Base-by-base conservation (phyloP, 2,329 filamentous ascomycete species). In the Aphanoascus verrucosus region DNA sequence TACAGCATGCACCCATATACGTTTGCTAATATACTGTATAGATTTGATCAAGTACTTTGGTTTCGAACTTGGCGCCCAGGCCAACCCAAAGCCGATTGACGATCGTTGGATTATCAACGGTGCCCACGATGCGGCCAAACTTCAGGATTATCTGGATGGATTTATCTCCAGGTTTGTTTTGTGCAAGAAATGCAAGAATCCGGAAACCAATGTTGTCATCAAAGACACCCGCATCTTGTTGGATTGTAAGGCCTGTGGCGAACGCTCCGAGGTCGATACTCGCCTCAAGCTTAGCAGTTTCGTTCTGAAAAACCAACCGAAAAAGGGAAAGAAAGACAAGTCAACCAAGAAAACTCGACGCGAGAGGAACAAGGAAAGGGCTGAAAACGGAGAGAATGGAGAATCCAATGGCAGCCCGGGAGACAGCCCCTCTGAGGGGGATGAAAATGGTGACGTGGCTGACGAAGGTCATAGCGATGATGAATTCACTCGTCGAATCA, bases 51-150 rank as follows among this genome's bases (percentile, higher is more conserved):
- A 98, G 78, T 98, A 94, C 78, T 98, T 98, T 67, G 93, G 93
- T 64, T 97, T 98, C 71, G 93, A 98, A 76, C 84, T 98, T 55
- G 93, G 93, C 70, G 93, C 93, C 64, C 93, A 97, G 78, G 96
- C 93, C 77, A 97, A 96, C 76, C 90, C 89, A 64, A 93, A 96
- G 69, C 91, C 93, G 61, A 84, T 88, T 65, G 91, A 97, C 71
- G 93, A 98, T 71, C 93, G 93, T 70, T 98, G 93, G 91, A 98
- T 98, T 76, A 97, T 98, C 81, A 98, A 98, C 75, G 93, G 93
- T 69, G 88, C 91, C 62, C 93, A 98, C 70, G 93, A 98, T 62
- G 84, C 91, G 58, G 76, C 79, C 71, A 97, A 97, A 79, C 85
- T 98, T 47, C 93, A 98, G 77, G 93, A 97, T 70, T 90, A 96